Conservation (phyloP, 371 early-diverging fungal genomes). For the Rhizopus stolonifer region DNA sequence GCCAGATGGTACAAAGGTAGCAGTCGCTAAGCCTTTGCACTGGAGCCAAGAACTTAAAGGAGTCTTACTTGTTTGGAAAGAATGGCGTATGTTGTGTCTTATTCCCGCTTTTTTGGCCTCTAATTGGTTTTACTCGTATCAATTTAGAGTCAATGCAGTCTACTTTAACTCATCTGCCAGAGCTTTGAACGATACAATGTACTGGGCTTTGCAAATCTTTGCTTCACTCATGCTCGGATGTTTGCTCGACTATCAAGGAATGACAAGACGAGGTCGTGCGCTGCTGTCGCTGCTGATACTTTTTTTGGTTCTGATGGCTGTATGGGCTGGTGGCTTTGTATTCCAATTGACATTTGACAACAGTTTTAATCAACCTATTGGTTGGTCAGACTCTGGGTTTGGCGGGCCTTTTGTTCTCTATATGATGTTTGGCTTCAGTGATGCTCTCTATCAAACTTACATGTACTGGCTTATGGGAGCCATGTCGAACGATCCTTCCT, state of each 20-base stretch:
- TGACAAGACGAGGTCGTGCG: conserved; percentile 55
- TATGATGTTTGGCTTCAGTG: conserved; percentile 63
- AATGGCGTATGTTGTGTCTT: conserved; percentile 61
- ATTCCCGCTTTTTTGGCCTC: conserved; percentile 71
- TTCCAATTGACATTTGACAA: conserved; percentile 55
- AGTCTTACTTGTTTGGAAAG: conserved; percentile 60
- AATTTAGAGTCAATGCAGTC: conserved; percentile 45
- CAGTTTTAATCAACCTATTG: conserved; percentile 26
- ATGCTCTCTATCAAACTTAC: conserved; percentile 71
- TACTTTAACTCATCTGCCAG: conserved; percentile 64
- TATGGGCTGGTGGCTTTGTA: conserved; percentile 65
- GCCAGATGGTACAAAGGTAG: conserved; percentile 62
- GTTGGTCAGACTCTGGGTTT: conserved; percentile 29
- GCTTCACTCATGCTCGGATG: conserved; percentile 55
- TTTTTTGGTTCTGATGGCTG: conserved; percentile 47
- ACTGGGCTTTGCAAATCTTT: conserved; percentile 73
- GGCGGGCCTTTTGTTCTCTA: conserved; percentile 67
- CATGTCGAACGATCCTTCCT: conserved; percentile 66
- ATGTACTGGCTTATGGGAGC: conserved; percentile 82
- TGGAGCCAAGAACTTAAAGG: conserved; percentile 60
- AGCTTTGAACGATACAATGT: conserved; percentile 65
- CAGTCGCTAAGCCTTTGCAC: conserved; percentile 46
- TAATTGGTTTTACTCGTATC: conserved; percentile 80
- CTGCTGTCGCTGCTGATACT: conserved; percentile 48
- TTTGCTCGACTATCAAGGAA: conserved; percentile 50